phyloP scores from a whole-genome alignment of 345 rosid genomes.

The Hirschfeldia incana region DNA sequence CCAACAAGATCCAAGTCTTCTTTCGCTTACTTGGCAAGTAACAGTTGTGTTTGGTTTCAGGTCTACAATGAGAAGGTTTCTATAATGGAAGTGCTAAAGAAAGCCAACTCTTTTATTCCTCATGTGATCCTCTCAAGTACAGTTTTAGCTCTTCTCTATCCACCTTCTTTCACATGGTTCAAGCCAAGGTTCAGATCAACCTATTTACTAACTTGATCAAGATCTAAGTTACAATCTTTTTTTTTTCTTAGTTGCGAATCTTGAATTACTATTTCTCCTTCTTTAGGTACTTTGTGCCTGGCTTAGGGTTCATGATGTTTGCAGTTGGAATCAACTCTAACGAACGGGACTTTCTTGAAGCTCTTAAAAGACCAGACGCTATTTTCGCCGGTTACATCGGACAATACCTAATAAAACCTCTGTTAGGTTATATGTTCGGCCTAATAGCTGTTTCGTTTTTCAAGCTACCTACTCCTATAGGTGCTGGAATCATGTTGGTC shows the following conservation, averaged over 20 bases:
- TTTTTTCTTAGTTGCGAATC: no score
- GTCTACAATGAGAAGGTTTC: slow-evolving; percentile 41
- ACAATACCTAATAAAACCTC: slow-evolving; percentile 81
- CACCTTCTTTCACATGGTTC: slow-evolving; percentile 95
- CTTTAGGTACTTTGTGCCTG: slow-evolving; percentile 88
- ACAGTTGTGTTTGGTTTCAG: slow-evolving; percentile 38
- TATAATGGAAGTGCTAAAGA: slow-evolving; percentile 56
- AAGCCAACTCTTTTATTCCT: slow-evolving; percentile 76
- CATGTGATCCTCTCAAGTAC: slow-evolving; percentile 79
- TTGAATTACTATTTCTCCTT: background rate
- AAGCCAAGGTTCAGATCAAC: slow-evolving; percentile 59
- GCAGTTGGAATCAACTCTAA: slow-evolving; percentile 92
- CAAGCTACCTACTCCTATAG: slow-evolving; percentile 72
- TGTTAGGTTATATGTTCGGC: slow-evolving; percentile 82
- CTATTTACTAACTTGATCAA: background rate
- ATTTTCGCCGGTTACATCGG: slow-evolving; percentile 78
- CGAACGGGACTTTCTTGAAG: slow-evolving; percentile 81
- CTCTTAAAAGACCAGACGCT: slow-evolving; percentile 72
- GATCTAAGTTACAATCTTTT: background rate
- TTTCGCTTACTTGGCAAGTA: slow-evolving; percentile 15
- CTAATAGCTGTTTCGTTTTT: slow-evolving; percentile 61
- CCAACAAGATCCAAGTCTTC: background rate
- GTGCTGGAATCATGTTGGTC: slow-evolving; percentile 95
- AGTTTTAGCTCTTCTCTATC: slow-evolving; percentile 75
- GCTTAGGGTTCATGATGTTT: slow-evolving; percentile 94